These are phyloP conservation scores for Colletotrichum agaves DNA, from an alignment of 2,329 filamentous ascomycete species.

Conservation along the genomic window DNA sequence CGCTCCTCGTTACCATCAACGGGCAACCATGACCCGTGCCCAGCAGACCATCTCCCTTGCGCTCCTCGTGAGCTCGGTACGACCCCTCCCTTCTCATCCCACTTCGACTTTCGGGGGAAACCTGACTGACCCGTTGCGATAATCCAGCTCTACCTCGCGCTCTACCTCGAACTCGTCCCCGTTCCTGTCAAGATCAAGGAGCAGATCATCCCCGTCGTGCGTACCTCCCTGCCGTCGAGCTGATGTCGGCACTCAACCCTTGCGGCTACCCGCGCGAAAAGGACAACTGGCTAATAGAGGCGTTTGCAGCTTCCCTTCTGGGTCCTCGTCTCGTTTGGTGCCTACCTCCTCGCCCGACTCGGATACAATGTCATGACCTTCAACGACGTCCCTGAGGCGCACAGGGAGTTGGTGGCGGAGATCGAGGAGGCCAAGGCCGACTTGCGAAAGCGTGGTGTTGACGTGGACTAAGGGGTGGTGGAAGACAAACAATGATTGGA, in stretches of 20 bases:
- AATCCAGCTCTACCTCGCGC: slow-evolving; percentile 85
- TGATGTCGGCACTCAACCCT: not conserved
- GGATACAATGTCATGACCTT: slow-evolving; percentile 95
- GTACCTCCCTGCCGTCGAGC: slow-evolving; percentile 48
- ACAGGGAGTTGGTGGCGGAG: slow-evolving; percentile 88
- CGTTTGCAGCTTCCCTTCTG: slow-evolving; percentile 86
- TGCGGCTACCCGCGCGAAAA: not conserved
- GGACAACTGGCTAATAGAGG: slow-evolving; percentile 16
- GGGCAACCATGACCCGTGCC: slow-evolving; percentile 85
- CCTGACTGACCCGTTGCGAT: slow-evolving; percentile 36
- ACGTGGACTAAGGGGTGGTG: slow-evolving; percentile 70
- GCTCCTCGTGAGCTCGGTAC: slow-evolving; percentile 88
- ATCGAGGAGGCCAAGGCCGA: slow-evolving; percentile 82
- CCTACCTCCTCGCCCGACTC: slow-evolving; percentile 90
- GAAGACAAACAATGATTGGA: not conserved
- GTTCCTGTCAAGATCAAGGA: slow-evolving; percentile 81
- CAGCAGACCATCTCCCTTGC: slow-evolving; percentile 90
- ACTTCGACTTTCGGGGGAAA: not conserved
- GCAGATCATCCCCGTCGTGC: slow-evolving; percentile 89
- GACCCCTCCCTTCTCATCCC: slow-evolving; percentile 42
- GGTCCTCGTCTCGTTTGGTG: slow-evolving; percentile 89
- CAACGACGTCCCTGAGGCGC: slow-evolving; percentile 92
- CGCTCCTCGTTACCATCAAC: not conserved
- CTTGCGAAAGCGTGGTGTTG: slow-evolving; percentile 78
- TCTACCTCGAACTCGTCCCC: slow-evolving; percentile 85